phyloP scores from a whole-genome alignment of 1,284 basidiomycete genomes.

The Ceratobasidium sp. region DNA sequence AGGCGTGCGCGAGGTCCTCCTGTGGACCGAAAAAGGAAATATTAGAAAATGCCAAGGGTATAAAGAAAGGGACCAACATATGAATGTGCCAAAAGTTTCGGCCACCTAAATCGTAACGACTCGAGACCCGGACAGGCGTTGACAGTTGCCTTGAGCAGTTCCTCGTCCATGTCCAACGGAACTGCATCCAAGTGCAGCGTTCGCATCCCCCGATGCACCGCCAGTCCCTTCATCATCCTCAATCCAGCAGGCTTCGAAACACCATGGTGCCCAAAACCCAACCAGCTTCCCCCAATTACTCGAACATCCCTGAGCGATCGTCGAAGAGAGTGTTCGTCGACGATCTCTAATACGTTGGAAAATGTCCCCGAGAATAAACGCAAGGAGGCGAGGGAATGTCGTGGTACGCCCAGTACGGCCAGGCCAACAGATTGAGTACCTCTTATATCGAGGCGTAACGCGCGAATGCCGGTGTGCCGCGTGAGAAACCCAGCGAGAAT shows the following conservation, averaged over 20 bases:
- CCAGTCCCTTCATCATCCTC: constrained; percentile 31
- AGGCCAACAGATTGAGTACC: constrained; percentile 39
- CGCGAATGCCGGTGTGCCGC: constrained; percentile 33
- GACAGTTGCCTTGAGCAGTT: constrained; percentile 18
- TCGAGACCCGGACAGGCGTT: constrained; percentile 38
- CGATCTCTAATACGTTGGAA: constrained; percentile 32
- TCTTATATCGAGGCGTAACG: constrained; percentile 32
- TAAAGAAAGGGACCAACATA: constrained; percentile 14
- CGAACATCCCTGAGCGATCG: constrained; percentile 38
- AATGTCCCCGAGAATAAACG: constrained; percentile 34
- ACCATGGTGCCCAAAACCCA: constrained; percentile 39
- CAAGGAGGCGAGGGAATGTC: constrained; percentile 33
- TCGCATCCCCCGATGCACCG: constrained; percentile 40
- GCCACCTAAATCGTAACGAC: constrained; percentile 43
- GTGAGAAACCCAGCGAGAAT: constrained; percentile 37
- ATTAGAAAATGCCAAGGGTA: neutral
- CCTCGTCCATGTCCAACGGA: constrained; percentile 35
- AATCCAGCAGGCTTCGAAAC: constrained; percentile 36
- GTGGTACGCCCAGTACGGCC: constrained; percentile 30
- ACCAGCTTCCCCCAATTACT: constrained; percentile 38
- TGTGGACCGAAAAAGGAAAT: neutral
- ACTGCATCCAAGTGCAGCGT: constrained; percentile 35
- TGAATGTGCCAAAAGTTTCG: constrained; percentile 22
- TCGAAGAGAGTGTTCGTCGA: constrained; percentile 35
- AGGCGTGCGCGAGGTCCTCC: constrained; percentile 36